Conservation (phyloP, 2,329 filamentous ascomycete species). For the Penicillium sp. region DNA sequence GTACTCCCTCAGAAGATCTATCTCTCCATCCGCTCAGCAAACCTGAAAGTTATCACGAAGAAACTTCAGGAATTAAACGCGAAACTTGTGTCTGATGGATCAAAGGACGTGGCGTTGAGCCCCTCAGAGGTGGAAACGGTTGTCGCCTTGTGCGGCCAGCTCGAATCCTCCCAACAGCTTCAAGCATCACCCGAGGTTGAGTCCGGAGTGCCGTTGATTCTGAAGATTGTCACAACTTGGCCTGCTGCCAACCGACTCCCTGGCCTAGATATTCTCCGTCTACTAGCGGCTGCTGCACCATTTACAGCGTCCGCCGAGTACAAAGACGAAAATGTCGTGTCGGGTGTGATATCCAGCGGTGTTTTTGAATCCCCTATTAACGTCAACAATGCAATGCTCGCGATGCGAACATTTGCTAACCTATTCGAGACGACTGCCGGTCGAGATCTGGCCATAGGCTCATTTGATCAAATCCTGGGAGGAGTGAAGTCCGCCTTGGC, state of each 20-base stretch:
- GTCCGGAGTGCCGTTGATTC: conserved; percentile 60
- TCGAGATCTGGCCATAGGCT: conserved; percentile 59
- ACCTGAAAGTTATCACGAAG: conserved; percentile 67
- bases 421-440: conserved; percentile 75
- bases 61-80: conserved; percentile 72
- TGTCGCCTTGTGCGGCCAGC: conserved; percentile 57
- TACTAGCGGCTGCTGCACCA: conserved; percentile 67
- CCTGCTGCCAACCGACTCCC: conserved; percentile 76
- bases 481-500: conserved; percentile 64
- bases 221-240: conserved; percentile 76
- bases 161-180: conserved; percentile 51
- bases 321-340: conserved; percentile 56
- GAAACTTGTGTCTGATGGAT: conserved; percentile 65
- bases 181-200: conserved; percentile 50
- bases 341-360: conserved; percentile 56
- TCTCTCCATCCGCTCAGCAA: conserved; percentile 72
- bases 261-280: conserved; percentile 81
- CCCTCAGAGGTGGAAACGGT: conserved; percentile 67
- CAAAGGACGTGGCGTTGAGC: conserved; percentile 72
- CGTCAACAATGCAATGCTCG: conserved; percentile 85
- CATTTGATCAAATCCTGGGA: conserved; percentile 60
- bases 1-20: conserved; percentile 77
- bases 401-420: conserved; percentile 76
- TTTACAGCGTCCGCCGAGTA: conserved; percentile 62
- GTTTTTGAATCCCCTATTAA: conserved; percentile 62